These are phyloP conservation scores for Sugiyamaella japonica DNA, from an alignment of 1,139 yeast genomes.

Conservation along the genomic window DNA sequence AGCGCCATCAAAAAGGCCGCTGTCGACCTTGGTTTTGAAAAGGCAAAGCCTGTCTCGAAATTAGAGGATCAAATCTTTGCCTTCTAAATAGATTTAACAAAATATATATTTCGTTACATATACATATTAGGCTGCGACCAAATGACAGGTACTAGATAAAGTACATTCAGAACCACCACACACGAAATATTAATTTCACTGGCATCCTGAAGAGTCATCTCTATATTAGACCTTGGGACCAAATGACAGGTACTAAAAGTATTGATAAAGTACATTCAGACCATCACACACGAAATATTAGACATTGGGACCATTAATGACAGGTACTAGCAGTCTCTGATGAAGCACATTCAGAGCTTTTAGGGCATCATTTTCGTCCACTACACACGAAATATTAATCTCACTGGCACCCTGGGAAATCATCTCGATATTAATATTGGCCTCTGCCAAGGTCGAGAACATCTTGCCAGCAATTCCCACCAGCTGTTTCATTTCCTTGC, in stretches of 20 bases:
- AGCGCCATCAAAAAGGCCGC: slow-evolving; percentile 81
- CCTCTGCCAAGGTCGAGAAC: slow-evolving; percentile 93
- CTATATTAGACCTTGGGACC: no score
- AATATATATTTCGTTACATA: no score
- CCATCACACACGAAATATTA: no score
- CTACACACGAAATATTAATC: slow-evolving; percentile 93
- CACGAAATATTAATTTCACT: no score
- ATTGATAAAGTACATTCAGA: no score
- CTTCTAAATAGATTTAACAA: slow-evolving; percentile 47
- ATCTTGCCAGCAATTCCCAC: slow-evolving; percentile 97
- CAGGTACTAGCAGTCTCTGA: slow-evolving; percentile 55
- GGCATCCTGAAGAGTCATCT: no score
- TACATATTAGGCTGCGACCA: no score
- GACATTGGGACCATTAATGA: background rate
- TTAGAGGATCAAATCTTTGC: slow-evolving; percentile 92
- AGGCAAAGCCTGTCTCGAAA: slow-evolving; percentile 89
- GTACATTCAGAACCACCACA: no score
- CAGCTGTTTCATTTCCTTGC: slow-evolving; percentile 94
- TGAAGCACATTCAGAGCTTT: slow-evolving; percentile 87
- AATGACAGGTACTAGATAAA: no score
- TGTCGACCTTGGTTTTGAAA: slow-evolving; percentile 69
- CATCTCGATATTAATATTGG: slow-evolving; percentile 93
- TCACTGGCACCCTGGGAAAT: slow-evolving; percentile 98
- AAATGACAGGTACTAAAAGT: no score
- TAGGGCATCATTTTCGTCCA: slow-evolving; percentile 76